A percentile compares a stretch with the other conserved stretches of the same genome.
phyloP scores from a whole-genome alignment of 2,329 filamentous ascomycete genomes.

The Microcera coccophila region DNA sequence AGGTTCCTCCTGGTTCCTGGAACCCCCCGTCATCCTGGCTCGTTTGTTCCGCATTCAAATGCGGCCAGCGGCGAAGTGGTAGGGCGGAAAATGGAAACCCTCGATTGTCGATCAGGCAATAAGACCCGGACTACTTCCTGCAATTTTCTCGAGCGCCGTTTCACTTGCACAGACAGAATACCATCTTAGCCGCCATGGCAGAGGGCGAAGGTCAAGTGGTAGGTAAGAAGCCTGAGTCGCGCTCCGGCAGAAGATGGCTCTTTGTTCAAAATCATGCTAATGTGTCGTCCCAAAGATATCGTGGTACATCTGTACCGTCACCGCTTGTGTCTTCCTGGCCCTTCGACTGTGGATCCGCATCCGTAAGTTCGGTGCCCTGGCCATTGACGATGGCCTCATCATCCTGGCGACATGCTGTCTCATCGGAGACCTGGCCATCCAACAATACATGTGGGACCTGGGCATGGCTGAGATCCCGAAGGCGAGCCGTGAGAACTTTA shows the following conservation, averaged over 20 bases:
- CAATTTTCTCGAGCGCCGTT: too few species aligned
- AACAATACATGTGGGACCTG: conserved; percentile 24
- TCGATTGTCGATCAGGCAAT: neutral
- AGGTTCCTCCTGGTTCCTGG: too few species aligned
- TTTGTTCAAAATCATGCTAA: conserved; percentile 1
- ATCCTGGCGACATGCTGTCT: conserved; percentile 16
- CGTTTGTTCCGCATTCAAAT: too few species aligned
- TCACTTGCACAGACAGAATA: too few species aligned
- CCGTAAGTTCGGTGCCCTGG: conserved; percentile 14
- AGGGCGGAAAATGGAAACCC: too few species aligned
- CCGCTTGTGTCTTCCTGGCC: conserved; percentile 16
- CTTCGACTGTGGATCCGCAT: conserved; percentile 19
- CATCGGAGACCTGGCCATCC: conserved; percentile 20
- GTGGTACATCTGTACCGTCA: conserved; percentile 22
- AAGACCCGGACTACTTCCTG: neutral
- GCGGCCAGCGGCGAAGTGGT: too few species aligned
- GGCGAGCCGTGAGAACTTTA: conserved; percentile 20
- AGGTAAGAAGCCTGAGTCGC: conserved; percentile 3
- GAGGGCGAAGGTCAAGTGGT: conserved; percentile 25
- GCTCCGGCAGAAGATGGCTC: neutral
- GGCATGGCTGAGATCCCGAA: conserved; percentile 25
- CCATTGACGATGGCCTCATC: conserved; percentile 18
- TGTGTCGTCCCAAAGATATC: too few species aligned
- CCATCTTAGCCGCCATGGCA: too few species aligned
- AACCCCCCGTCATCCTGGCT: too few species aligned